Base-by-base conservation (phyloP, 2,329 filamentous ascomycete species). In the Venturia carpophila region DNA sequence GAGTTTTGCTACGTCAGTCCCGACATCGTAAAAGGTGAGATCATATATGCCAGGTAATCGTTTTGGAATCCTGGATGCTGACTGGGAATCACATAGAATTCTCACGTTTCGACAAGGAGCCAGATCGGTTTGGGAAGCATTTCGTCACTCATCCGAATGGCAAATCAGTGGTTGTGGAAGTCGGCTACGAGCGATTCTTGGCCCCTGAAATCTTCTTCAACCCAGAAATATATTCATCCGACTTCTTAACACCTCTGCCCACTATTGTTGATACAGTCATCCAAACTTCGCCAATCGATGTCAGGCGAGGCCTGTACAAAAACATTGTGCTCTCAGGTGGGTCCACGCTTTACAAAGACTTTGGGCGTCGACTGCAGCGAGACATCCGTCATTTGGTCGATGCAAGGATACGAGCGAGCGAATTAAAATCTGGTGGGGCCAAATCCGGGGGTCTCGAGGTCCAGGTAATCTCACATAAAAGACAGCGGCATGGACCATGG, bases 121-220 rank as follows among this genome's bases (percentile, higher is more conserved):
- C 91, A 66, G 91, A 91, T 71, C 87, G 92, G 60, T 96, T 99
- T 79, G 83, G 89, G 71, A 91, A 96, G 79, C 92, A 99, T 78
- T 87, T 88, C 24, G 92, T 97, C 66, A 87, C 86, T 66, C 87
- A 94, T 67, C 88, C 92, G 34, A 93, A 92, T 71, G 94, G 94
- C 68, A 88, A 90, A 70, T 87, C 90, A 71, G 87, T 93, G 27
- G 84, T 82, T 1, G 91, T 99, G 60, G 95, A 99, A 72, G 90
- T 99, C 64, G 94, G 94, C 64, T 99, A 97, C 79, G 94, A 99
- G 78, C 90, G 94, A 42, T 99, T 99, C 83, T 83, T 99, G 67
- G 94, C 94, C 2, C 95, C 95, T 30, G 94, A 99, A 77, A 99
- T 99, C 74, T 99, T 99, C 80, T 99, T 99, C 86, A 99, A 99